phyloP scores from a whole-genome alignment of 331 rosid species.

The Dryas integrifolia region DNA sequence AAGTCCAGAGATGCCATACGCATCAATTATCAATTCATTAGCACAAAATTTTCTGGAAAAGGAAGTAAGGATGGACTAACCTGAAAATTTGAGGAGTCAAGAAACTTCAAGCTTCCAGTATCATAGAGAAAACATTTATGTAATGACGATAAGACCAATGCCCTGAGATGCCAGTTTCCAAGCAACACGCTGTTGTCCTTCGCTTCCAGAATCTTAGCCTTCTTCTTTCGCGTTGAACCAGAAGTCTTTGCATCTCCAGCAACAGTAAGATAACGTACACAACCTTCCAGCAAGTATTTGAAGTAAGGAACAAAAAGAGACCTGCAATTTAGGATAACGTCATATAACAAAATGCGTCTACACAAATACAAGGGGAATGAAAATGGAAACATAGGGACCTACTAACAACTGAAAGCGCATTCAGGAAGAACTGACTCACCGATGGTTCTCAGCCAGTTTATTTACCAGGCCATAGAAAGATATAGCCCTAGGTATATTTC shows the following conservation, averaged over 20 bases:
- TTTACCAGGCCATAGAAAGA: slow-evolving; percentile 79
- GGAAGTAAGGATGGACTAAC: slow-evolving; percentile 34
- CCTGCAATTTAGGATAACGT: slow-evolving; percentile 41
- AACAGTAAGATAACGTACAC: slow-evolving; percentile 60
- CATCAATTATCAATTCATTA: background rate
- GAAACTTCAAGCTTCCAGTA: slow-evolving; percentile 74
- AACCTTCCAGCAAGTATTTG: slow-evolving; percentile 72
- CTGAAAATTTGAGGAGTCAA: slow-evolving; percentile 79
- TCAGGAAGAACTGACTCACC: slow-evolving; percentile 49
- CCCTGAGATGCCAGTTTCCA: slow-evolving; percentile 77
- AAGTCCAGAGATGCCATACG: background rate
- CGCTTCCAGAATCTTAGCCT: slow-evolving; percentile 59
- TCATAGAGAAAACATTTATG: slow-evolving; percentile 89
- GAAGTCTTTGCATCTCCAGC: slow-evolving; percentile 44
- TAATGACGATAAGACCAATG: slow-evolving; percentile 66
- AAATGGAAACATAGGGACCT: background rate
- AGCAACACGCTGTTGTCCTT: slow-evolving; percentile 37
- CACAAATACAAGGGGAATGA: background rate
- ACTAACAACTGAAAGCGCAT: background rate
- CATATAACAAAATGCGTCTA: background rate
- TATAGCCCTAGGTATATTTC: slow-evolving; percentile 65
- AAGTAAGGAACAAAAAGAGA: slow-evolving; percentile 92
- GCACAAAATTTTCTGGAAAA: background rate
- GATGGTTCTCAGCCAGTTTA: slow-evolving; percentile 74
- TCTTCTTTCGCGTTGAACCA: slow-evolving; percentile 52